Evolutionary conservation across 1,139 yeast species (phyloP).

Genomic region (Blastobotrys apis): DNA sequence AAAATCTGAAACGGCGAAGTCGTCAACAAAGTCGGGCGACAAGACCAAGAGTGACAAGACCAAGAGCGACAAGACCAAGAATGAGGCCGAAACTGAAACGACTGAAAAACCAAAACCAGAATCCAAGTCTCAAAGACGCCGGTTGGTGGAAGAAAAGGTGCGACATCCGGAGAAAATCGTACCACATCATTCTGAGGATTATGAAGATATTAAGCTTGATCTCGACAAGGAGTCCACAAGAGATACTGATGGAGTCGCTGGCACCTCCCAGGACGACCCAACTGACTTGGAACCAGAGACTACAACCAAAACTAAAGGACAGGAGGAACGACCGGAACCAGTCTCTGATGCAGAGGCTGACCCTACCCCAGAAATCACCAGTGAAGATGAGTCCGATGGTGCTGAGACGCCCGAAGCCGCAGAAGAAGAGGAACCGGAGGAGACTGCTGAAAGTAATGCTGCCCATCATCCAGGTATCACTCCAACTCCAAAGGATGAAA

Average conservation of each 20-base stretch:
- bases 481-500: constrained; percentile 12
- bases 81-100: background rate
- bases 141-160: constrained; percentile 12
- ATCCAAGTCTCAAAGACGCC: constrained; percentile 13
- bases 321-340: too few relatives aligned
- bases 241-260: background rate
- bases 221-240: constrained; percentile 4
- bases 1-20: too few relatives aligned
- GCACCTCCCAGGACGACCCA: background rate
- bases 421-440: background rate
- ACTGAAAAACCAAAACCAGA: too few relatives aligned
- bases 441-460: background rate
- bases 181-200: background rate
- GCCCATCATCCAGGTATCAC: constrained; percentile 4
- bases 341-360: background rate
- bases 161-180: constrained; percentile 2
- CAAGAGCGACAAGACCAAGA: too few relatives aligned
- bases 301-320: too few relatives aligned
- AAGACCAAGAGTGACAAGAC: too few relatives aligned
- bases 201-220: background rate
- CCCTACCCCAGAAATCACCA: background rate
- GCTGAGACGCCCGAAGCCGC: constrained; percentile 5
- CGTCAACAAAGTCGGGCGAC: too few relatives aligned
- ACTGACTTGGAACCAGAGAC: constrained; percentile 1
- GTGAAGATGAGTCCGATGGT: constrained; percentile 1